Base-by-base conservation (phyloP, 306 rosid species). In the Hippophae rhamnoides region DNA sequence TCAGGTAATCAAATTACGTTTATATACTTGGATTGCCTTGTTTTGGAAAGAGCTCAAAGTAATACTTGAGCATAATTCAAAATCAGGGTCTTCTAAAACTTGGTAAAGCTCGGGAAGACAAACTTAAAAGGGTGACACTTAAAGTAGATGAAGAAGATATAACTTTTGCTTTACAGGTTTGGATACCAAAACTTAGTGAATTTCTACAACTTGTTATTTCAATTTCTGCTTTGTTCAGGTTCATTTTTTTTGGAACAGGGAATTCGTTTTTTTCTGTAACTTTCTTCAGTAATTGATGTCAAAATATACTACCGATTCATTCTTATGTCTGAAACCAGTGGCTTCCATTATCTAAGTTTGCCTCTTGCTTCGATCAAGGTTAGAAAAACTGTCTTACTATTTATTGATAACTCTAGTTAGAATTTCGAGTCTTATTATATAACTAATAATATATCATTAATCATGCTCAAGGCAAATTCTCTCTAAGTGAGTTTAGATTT, bases 1-100 rank as follows among this genome's bases (percentile, higher is more conserved):
- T 52, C 97, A 90, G 96, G 97, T 90, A 76, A 5, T n/a, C 23
- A 43, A 13, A 43, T 0, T 10, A 23, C 6, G 12, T 13, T 18
- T 40, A 10, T 26, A 18, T n/a, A 2, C 58, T 10, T 6, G 13
- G 4, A 25, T 48, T 7, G 10, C 13, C 52, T 41, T 40, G 47
- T 13, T 23, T 13, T 40, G 13, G 13, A 7, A 31, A 12, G 14
- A 25, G 26, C 52, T 38, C 1, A 26, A 47, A 13, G 42, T 57
- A 65, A 54, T 41, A 8, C 71, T 59, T 51, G 44, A 45, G 48
- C 56, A 52, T 66, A 40, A 52, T 65, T 69, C 43, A 40, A 57
- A 63, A 23, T 63, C 74, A 90, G 97, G 97, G 97, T 57, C 89
- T 90, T 60, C 76, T 87, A 52, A 87, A 85, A 66, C 77, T 90